These are phyloP conservation scores for Crithidia acanthocephali DNA, from an alignment of 208 protist species.

Conservation along the genomic window DNA sequence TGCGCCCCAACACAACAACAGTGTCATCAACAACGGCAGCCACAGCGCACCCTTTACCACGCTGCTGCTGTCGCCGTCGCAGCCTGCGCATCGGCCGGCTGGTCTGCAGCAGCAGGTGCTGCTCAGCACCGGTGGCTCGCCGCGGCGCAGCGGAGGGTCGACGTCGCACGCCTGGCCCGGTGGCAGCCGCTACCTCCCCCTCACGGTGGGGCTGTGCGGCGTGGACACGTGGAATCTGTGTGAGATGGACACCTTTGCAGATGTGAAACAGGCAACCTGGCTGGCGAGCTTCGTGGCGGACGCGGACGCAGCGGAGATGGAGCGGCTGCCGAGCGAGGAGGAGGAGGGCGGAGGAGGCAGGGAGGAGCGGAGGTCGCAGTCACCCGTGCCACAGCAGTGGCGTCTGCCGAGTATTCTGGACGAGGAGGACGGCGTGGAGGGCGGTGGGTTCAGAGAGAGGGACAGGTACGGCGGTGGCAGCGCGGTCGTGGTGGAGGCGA, in stretches of 20 bases:
- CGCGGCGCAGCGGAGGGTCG: neutral
- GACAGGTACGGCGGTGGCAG: too few species aligned
- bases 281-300: neutral
- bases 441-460: neutral
- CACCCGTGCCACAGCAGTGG: neutral
- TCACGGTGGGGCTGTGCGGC: conserved; percentile 49
- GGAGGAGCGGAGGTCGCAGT: neutral
- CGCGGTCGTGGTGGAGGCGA: neutral
- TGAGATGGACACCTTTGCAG: conserved; percentile 34
- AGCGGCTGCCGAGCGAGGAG: neutral
- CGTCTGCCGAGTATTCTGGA: conserved; percentile 14
- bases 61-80: neutral
- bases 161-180: neutral
- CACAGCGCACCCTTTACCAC: neutral
- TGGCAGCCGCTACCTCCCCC: neutral
- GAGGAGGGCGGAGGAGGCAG: neutral
- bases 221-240: conserved; percentile 43
- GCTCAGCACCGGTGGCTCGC: neutral
- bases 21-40: neutral
- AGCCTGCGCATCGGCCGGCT: neutral
- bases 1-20: neutral
- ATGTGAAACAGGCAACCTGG: conserved; percentile 18
- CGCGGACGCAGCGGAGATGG: neutral
- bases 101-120: neutral
- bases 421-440: neutral